phyloP scores from a whole-genome alignment of 1,284 basidiomycete species.

The Rhodotorula glutinis region DNA sequence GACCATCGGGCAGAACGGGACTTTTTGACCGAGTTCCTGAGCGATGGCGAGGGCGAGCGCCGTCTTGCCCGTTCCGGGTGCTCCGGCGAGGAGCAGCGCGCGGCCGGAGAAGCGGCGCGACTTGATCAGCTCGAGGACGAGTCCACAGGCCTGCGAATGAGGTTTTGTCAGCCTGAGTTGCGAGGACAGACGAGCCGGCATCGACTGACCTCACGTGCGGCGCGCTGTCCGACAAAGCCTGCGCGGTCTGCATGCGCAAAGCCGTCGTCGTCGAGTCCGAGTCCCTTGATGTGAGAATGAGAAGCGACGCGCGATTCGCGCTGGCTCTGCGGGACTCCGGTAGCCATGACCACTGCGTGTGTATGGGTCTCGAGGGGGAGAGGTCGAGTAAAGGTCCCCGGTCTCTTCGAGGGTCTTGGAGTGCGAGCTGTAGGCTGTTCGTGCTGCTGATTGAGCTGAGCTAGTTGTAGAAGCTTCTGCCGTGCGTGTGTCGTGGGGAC shows the following conservation, averaged over 20 bases:
- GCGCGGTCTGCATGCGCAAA: conserved; percentile 67
- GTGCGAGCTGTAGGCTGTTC: background rate
- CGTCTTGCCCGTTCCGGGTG: conserved; percentile 92
- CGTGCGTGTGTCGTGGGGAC: too few species aligned
- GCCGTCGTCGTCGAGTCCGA: conserved; percentile 84
- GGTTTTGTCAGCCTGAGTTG: too few species aligned
- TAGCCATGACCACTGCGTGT: conserved; percentile 12
- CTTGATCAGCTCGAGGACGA: conserved; percentile 86
- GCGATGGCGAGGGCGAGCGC: conserved; percentile 89
- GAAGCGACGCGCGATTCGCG: conserved; percentile 58
- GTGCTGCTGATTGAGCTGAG: too few species aligned
- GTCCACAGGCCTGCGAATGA: conserved; percentile 71
- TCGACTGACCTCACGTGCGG: conserved; percentile 76
- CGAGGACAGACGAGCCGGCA: background rate
- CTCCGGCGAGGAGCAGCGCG: conserved; percentile 80
- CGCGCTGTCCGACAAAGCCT: conserved; percentile 87
- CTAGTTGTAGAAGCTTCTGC: too few species aligned
- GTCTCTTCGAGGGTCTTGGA: background rate
- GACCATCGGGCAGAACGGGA: conserved; percentile 98
- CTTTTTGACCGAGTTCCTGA: conserved; percentile 89
- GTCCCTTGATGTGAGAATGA: conserved; percentile 93
- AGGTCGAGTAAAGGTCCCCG: background rate
- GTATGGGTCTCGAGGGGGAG: background rate
- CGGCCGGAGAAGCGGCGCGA: conserved; percentile 88
- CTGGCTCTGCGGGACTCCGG: conserved; percentile 19